Conservation (phyloP, 768 basidiomycete species). For the Boletus rubescentipes region DNA sequence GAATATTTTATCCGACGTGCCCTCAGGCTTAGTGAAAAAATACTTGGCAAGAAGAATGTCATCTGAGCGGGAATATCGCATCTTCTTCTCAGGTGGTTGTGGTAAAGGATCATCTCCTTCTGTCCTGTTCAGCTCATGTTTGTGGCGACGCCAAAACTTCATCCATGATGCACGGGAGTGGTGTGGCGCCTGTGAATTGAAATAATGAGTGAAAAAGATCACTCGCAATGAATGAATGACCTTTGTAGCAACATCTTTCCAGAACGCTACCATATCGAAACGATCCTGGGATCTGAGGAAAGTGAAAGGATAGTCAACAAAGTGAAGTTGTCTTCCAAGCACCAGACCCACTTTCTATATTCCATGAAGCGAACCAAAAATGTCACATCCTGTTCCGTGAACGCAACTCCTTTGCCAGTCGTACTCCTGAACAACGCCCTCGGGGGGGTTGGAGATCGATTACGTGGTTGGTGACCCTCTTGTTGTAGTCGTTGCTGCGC, state of each 20-base stretch:
- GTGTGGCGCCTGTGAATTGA: conserved; percentile 67
- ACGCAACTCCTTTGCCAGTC: conserved; percentile 87
- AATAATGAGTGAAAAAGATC: not conserved
- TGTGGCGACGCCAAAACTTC: conserved; percentile 89
- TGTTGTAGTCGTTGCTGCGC: conserved; percentile 42
- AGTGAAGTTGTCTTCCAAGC: not conserved
- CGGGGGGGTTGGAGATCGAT: conserved; percentile 79
- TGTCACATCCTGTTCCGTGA: conserved; percentile 78
- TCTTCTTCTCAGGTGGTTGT: conserved; percentile 80
- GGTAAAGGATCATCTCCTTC: conserved; percentile 73
- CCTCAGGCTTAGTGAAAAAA: conserved; percentile 71
- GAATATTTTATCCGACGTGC: conserved; percentile 82
- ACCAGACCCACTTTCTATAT: conserved; percentile 59
- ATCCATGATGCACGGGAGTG: conserved; percentile 93
- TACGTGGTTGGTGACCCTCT: conserved; percentile 41
- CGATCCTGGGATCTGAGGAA: conserved; percentile 52
- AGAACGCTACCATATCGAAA: conserved; percentile 73
- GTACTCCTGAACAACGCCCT: conserved; percentile 78
- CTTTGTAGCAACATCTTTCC: conserved; percentile 75
- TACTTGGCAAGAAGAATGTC: conserved; percentile 77
- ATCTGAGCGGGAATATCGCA: conserved; percentile 79
- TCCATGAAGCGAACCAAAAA: conserved; percentile 78
- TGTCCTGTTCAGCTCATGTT: conserved; percentile 71
- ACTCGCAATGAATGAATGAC: conserved; percentile 32
- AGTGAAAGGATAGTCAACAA: not conserved